These are phyloP conservation scores for Salix viminalis DNA, from an alignment of 345 rosid species.

Conservation along the genomic window DNA sequence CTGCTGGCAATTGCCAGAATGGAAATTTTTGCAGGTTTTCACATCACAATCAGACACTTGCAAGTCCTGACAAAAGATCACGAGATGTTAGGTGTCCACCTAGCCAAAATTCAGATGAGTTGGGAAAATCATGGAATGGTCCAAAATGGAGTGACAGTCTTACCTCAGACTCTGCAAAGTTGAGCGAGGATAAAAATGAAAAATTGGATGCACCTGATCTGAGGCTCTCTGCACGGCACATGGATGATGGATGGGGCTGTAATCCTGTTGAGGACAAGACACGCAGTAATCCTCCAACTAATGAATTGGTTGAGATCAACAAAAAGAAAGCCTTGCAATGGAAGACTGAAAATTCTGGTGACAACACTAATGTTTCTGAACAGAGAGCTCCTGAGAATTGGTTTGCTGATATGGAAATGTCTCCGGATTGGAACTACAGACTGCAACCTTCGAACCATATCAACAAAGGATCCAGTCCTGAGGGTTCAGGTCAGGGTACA, in stretches of 20 bases:
- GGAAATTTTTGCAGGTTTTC: slow-evolving; percentile 76
- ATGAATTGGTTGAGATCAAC: slow-evolving; percentile 21
- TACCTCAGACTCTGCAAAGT: slow-evolving; percentile 29
- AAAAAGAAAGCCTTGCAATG: slow-evolving; percentile 21
- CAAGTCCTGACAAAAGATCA: slow-evolving; percentile 53
- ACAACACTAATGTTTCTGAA: slow-evolving; percentile 27
- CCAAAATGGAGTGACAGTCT: slow-evolving; percentile 34
- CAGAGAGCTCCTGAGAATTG: slow-evolving; percentile 43
- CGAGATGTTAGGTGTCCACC: slow-evolving; percentile 36
- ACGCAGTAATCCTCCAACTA: slow-evolving; percentile 19
- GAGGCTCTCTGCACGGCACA: slow-evolving; percentile 31
- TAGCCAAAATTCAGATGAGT: slow-evolving; percentile 30
- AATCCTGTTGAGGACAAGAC: slow-evolving; percentile 21
- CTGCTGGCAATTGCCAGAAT: slow-evolving; percentile 79
- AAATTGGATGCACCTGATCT: slow-evolving; percentile 26
- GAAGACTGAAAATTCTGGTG: slow-evolving; percentile 31
- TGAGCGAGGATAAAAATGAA: slow-evolving; percentile 29
- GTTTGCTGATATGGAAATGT: slow-evolving; percentile 68
- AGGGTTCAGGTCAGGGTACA: slow-evolving; percentile 20
- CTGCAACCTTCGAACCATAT: slow-evolving; percentile 34
- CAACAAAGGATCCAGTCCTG: slow-evolving; percentile 26
- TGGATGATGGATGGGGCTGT: slow-evolving; percentile 35
- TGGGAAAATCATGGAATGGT: slow-evolving; percentile 38
- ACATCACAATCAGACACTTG: slow-evolving; percentile 45
- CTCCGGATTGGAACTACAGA: slow-evolving; percentile 78